phyloP scores from a whole-genome alignment of 441 rosid species.

The Pelargonium australe region DNA sequence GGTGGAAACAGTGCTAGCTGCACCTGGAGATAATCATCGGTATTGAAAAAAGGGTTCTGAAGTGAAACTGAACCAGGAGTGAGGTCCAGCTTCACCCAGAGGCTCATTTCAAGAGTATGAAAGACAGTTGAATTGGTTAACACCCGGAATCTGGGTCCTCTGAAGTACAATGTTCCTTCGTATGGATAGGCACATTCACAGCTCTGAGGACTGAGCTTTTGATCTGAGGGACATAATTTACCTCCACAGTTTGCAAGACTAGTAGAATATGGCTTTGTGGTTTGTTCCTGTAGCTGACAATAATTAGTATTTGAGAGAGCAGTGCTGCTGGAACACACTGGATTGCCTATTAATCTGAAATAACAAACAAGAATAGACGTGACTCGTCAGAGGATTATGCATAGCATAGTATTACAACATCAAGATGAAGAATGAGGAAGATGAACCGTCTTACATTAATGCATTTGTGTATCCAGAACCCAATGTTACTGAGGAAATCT shows the following conservation, averaged over 20 bases:
- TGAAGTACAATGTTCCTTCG: conserved; percentile 77
- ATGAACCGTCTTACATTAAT: conserved; percentile 42
- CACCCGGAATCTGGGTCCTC: conserved; percentile 78
- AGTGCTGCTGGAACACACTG: conserved; percentile 46
- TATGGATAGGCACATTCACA: conserved; percentile 90
- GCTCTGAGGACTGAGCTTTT: conserved; percentile 86
- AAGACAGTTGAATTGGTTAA: conserved; percentile 52
- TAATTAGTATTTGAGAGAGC: conserved; percentile 61
- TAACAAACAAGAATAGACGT: conserved; percentile 13
- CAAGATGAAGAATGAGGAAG: conserved; percentile 3
- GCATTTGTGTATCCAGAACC: conserved; percentile 56
- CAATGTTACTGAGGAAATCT: conserved; percentile 58
- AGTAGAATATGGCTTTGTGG: conserved; percentile 63
- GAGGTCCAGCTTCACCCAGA: conserved; percentile 65
- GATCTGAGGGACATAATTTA: conserved; percentile 56
- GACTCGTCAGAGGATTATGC: neutral
- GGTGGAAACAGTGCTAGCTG: conserved; percentile 76
- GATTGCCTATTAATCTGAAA: conserved; percentile 75
- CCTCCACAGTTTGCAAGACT: conserved; percentile 78
- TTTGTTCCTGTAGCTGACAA: conserved; percentile 60
- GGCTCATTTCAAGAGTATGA: conserved; percentile 75
- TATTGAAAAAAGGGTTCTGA: conserved; percentile 75
- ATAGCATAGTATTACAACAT: conserved; percentile 1
- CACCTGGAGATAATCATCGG: conserved; percentile 85
- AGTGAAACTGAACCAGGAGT: conserved; percentile 85